Evolutionary conservation across 305 asterid species (phyloP), one percentile per base, ranked within the genome.

Genomic region (Fraxinus ornus): DNA sequence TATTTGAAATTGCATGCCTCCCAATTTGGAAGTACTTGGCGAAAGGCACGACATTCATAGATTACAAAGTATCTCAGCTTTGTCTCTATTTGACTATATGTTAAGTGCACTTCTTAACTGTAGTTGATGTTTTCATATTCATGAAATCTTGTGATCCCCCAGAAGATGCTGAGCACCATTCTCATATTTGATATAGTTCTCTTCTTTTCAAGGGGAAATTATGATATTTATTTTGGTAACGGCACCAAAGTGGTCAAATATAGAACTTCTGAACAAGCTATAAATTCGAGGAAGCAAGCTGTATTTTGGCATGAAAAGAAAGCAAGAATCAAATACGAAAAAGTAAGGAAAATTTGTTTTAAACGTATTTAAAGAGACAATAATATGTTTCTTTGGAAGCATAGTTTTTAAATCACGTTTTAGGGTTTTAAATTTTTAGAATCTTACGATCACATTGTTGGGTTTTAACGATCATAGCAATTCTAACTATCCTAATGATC

Each of bases 1-100:
- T 91, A 70, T 92, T 98, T 76, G 94, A 91, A 87, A 80, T 89
- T 86, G 94, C 95, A 55, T 93, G 98, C 97, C 89, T 91, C 81
- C 84, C 97, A 78, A 86, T 93, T 72, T 75, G 81, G 90, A 96
- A 91, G 88, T 93, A 97, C 89, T 87, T 94, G 87, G 91, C 90
- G 74, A 90, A 92, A 87, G 98, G 99, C 88, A 96, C 91, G 90
- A 84, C 91, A 84, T 93, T 92, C 89, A 79, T 90, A 33, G 93
- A 90, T 88, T 86, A 89, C 86, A 86, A 91, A 90, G 83, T 86
- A 85, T 93, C 95, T 77, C 98, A 96, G 97, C 98, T 96, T 24
- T 82, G 85, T 68, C 72, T 21, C 30, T 24, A 62, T 78, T 21
- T 80, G 47, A 78, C 80, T 78, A 32, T 66, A 62, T 47, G 60